Evolutionary conservation across 106 monocot genomes (phyloP), one percentile per base, ranked within the genome.

Genomic region (Xerophyta viscosa): DNA sequence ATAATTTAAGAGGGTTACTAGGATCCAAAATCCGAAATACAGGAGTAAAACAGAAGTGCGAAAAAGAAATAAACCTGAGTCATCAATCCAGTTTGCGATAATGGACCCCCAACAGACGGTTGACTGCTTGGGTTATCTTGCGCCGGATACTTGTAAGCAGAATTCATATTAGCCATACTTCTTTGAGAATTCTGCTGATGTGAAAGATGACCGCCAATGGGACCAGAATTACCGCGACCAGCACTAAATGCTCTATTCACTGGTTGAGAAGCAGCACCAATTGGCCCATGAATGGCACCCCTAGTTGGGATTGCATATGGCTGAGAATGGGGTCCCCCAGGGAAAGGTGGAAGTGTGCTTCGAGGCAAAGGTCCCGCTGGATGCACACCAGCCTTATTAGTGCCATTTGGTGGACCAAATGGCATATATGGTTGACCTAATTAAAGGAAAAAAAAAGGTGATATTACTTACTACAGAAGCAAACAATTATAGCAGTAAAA

Each of bases 241-340:
- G 76, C 66, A 8, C 72, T 76, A 65, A 83, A 99, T 26, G 68
- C 77, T 54, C 98, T 84, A 65, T 37, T 78, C 24, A 83, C 88
- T 41, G 71, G 48, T 44, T 89, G 89, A 10, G 84, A 68, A 50
- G 76, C 70, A 53, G 75, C 81, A 46, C 98, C 98, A 63, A 99
- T 75, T 13, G 98, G 86, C 21, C 98, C 98, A 70, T 86, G 98
- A 20, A 84, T 66, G 33, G 75, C 73, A 27, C 98, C 89, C 56
- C 98, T 82, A 37, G 98, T 64, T 19, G 98, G 98, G 66, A 99
- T 99, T 41, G 98, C 86, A 70, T 99, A 99, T 19, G 98, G 90
- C 48, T 99, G 98, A 59, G 98, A 83, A 30, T 90, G 90, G 18
- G 89, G 86, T 19, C 69, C 90, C 0, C 69, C 82, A 46, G 79